Evolutionary conservation across 371 early-diverging fungal genomes (phyloP).

Genomic region (Basidiobolus meristosporus): DNA sequence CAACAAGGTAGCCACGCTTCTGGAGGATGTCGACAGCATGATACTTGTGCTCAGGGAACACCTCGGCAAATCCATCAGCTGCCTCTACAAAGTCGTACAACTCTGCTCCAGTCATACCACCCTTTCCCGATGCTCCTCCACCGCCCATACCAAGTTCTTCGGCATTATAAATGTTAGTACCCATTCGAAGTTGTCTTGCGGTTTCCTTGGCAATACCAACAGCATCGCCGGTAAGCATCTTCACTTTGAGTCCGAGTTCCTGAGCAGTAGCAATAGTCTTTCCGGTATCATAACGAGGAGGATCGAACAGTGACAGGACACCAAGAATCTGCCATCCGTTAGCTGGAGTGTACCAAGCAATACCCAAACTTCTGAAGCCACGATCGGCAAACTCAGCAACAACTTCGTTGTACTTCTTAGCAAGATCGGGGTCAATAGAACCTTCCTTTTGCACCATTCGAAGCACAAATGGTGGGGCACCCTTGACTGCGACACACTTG

Average conservation of each 20-base stretch:
- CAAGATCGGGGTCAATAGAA: constrained; percentile 10
- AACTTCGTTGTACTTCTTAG: constrained; percentile 18
- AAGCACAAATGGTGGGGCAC: constrained; percentile 60
- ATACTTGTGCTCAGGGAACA: constrained; percentile 67
- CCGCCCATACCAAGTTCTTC: neutral
- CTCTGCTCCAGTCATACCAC: neutral
- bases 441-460: constrained; percentile 18
- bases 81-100: neutral
- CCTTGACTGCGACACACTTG: neutral
- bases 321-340: constrained; percentile 35
- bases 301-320: constrained; percentile 69
- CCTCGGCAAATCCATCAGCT: constrained; percentile 7
- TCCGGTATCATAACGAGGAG: constrained; percentile 64
- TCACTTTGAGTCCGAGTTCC: constrained; percentile 70
- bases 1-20: constrained; percentile 53
- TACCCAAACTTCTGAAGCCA: constrained; percentile 74
- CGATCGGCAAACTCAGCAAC: constrained; percentile 53
- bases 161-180: constrained; percentile 47
- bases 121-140: neutral
- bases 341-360: constrained; percentile 40
- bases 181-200: constrained; percentile 52
- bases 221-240: constrained; percentile 93
- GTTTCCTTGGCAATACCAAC: constrained; percentile 77
- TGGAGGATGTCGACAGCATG: constrained; percentile 83
- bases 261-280: constrained; percentile 67